Base-by-base conservation (phyloP, 2,329 filamentous ascomycete species). In the Aspergillus niger region DNA sequence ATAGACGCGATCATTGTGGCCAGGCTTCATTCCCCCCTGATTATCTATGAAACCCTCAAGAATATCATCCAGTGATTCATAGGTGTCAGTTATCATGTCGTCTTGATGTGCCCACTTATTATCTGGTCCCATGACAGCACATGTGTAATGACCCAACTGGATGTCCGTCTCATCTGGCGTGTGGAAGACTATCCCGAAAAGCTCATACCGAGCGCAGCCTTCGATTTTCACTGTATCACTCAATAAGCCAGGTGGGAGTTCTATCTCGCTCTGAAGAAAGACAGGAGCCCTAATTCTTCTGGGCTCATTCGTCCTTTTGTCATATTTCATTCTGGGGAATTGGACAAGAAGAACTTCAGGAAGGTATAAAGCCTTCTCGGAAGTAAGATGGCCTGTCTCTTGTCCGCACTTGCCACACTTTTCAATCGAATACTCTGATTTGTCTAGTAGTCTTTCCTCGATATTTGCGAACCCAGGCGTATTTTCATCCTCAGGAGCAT, bases 141-240 rank as follows among this genome's bases (percentile, higher is more conserved):
- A 57, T 4, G 22, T 63, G 55, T 72, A 74, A 59, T 74, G 71
- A 1, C 69, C 71, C 0, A 13, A 13, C 11, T 36, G 11, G 13
- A 13, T 13, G 5, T 36, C 32, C 32, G 32, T 36, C 32, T 5
- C 3, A 1, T 50, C 15, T 3, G n/a, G 41, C 2, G 2, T 22
- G 1, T 71, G 72, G 17, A 70, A 57, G 24, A 71, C 59, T 22
- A 74, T 60, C 1, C 66, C 65, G 28, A 66, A 67, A 8, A 74
- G 64, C 43, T 68, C 63, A 58, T 74, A 76, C 5, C 55, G 39
- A n/a, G 67, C 43, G 43, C 50, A 59, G 13, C 30, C 52, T 36
- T 26, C 13, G 5, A n/a, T 32, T n/a, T 32, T 49, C 20, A 26
- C 43, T 11, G n/a, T 49, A 20, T 36, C 55, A 43, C 62, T 38